These are phyloP conservation scores for Vigna reflexopilosa DNA, from an alignment of 306 rosid species.

Conservation along the genomic window DNA sequence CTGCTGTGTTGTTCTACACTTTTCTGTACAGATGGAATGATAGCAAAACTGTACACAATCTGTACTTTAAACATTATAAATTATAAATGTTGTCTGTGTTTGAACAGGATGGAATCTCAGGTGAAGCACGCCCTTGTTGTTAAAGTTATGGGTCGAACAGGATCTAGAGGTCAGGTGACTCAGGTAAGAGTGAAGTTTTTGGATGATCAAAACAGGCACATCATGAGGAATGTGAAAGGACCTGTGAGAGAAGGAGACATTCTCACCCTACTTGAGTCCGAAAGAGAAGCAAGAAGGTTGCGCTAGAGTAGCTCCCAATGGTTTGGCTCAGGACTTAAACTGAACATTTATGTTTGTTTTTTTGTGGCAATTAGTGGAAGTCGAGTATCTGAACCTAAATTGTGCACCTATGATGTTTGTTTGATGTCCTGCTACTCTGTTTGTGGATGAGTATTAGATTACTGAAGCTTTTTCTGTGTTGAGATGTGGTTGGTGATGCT, in stretches of 20 bases:
- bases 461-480: neutral
- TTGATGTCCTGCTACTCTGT: neutral
- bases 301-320: neutral
- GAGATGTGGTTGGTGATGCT: neutral
- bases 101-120: constrained; percentile 14
- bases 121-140: constrained; percentile 7
- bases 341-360: neutral
- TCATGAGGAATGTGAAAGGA: constrained; percentile 19
- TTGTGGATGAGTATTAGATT: neutral
- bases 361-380: neutral
- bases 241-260: constrained; percentile 11
- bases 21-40: neutral
- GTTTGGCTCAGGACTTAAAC: neutral
- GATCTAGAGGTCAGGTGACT: constrained; percentile 16
- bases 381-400: neutral
- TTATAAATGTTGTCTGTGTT: neutral
- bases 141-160: constrained; percentile 12
- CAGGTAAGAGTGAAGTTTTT: constrained; percentile 23
- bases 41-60: neutral
- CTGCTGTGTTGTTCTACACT: neutral
- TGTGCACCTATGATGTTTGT: neutral
- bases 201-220: constrained; percentile 13
- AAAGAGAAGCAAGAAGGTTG: constrained; percentile 20
- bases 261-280: constrained; percentile 15
- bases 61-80: neutral